Evolutionary conservation across 2,329 filamentous ascomycete genomes (phyloP), one percentile per base, ranked within the genome.

Genomic region (Fusarium sp.): DNA sequence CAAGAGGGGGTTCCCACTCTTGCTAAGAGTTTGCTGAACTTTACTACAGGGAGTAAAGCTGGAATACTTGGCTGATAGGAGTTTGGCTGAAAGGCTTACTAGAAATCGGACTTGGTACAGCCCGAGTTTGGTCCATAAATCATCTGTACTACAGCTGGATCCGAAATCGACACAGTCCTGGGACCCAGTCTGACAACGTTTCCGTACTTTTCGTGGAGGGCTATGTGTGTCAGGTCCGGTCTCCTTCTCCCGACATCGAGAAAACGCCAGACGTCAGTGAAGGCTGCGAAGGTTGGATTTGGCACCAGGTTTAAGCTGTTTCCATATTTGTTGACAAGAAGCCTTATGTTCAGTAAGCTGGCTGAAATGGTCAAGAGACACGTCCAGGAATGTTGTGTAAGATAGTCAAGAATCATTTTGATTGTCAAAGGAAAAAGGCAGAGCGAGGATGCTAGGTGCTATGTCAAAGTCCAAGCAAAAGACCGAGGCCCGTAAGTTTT

Each of bases 121-220:
- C 64, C 66, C 3, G 64, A 43, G 2, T 54, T 63, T 2, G 58
- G 30, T 1, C 44, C 61, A 38, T 68, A 68, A 3, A 68, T 65
- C 1, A 26, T 49, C 11, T 54, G 58, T 2, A 68, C 36, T 2
- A 64, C 60, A 12, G 36, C 19, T 6, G 43, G 42, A 11, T 68
- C 61, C 4, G 38, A 44, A 1, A 68, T 34, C 0, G 64, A 68
- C 0, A 68, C 46, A 0, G 47, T 42, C 0, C 47, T 50, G 2
- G 66, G 66, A 0, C 66, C 66, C 3, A 68, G 30, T 30, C 66
- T 48, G 6, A 68, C 64, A 2, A 62, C 23, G 6, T 15, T 36
- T 1, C 64, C 64, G 15, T 65, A 44, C 14, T 40, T 54, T 2
- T 59, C 44, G n/a, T 68, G 66, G 0, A 68, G 44, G 9, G 39